phyloP scores from a whole-genome alignment of 352 stramenopile species.

The Globisporangium splendens region DNA sequence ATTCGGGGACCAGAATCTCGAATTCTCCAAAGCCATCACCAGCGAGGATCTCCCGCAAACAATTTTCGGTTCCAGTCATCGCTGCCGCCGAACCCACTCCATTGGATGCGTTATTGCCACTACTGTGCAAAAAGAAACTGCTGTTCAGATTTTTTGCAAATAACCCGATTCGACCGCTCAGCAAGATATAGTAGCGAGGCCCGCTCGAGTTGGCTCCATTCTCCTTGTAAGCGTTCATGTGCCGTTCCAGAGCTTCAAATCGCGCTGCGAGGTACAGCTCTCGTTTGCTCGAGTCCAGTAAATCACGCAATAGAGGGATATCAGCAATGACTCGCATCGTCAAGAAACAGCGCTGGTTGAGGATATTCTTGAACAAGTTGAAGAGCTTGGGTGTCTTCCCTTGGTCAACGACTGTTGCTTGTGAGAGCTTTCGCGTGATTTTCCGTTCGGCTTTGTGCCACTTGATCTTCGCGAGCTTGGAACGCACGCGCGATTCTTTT shows the following conservation, averaged over 20 bases:
- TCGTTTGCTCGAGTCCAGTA: slow-evolving; percentile 33
- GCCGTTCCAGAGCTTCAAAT: slow-evolving; percentile 53
- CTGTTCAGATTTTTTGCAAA: slow-evolving; percentile 25
- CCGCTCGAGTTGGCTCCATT: slow-evolving; percentile 18
- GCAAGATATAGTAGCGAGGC: slow-evolving; percentile 43
- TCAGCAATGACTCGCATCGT: slow-evolving; percentile 52
- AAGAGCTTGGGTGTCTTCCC: slow-evolving; percentile 50
- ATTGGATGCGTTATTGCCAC: neutral
- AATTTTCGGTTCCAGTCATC: slow-evolving; percentile 11
- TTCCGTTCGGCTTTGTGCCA: slow-evolving; percentile 48
- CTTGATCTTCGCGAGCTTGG: slow-evolving; percentile 34
- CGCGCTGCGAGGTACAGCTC: slow-evolving; percentile 47
- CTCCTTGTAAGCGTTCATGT: slow-evolving; percentile 42
- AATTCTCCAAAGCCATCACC: slow-evolving; percentile 65
- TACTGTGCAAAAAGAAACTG: slow-evolving; percentile 7
- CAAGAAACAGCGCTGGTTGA: slow-evolving; percentile 60
- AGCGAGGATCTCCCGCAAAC: slow-evolving; percentile 32
- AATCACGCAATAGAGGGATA: slow-evolving; percentile 38
- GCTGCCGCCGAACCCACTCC: neutral
- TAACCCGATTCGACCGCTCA: slow-evolving; percentile 44
- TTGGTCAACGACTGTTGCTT: neutral
- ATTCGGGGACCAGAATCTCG: slow-evolving; percentile 45
- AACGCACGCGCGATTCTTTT: slow-evolving; percentile 33
- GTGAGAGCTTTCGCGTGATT: slow-evolving; percentile 12
- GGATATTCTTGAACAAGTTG: slow-evolving; percentile 60